Evolutionary conservation across 345 rosid species (phyloP), one percentile per base, ranked within the genome.

Genomic region (Eucalyptus viminalis): DNA sequence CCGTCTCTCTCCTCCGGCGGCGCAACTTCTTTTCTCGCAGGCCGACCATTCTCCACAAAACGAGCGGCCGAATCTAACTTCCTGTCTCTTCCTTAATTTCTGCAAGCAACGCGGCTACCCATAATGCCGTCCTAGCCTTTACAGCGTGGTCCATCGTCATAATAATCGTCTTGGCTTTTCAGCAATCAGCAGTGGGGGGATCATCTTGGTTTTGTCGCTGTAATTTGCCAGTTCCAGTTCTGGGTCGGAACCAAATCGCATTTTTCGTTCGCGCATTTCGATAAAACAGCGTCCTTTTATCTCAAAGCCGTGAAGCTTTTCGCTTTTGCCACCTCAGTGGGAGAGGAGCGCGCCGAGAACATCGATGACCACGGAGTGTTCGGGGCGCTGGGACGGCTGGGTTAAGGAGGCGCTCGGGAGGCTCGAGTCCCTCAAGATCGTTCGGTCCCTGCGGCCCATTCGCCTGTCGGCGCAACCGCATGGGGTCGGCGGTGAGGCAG

Each of bases 391-490:
- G 99, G 94, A 95, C 87, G 17, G 56, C 50, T 94, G 97, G 95
- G 97, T 98, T 3, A 95, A 93, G 65, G 94, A 95, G 88, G 96
- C 99, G 51, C 94, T 97, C 87, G 86, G 89, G 37, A 95, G 90
- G 95, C 99, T 98, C 40, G 91, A 95, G 49, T 92, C 97, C 6
- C 69, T 93, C 69, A 94, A 97, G 86, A 90, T 96, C 80, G 94
- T 97, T 91, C 95, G 98, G 44, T 97, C 98, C 86, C 90, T 96
- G 53, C 93, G 98, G 88, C 99, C 99, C 91, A 96, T 98, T 90
- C 90, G 90, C 90, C 88, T 96, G 86, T 87, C 94, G 60, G 88
- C 44, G 45, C 85, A 76, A 12, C 85, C 7, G 85, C 47, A 76
- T 1, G 29, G 24, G 22, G 1, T 76, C 85, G 45, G 85, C 14